These are phyloP conservation scores for Harrya chromipes DNA, from an alignment of 768 basidiomycete species.

Conservation along the genomic window DNA sequence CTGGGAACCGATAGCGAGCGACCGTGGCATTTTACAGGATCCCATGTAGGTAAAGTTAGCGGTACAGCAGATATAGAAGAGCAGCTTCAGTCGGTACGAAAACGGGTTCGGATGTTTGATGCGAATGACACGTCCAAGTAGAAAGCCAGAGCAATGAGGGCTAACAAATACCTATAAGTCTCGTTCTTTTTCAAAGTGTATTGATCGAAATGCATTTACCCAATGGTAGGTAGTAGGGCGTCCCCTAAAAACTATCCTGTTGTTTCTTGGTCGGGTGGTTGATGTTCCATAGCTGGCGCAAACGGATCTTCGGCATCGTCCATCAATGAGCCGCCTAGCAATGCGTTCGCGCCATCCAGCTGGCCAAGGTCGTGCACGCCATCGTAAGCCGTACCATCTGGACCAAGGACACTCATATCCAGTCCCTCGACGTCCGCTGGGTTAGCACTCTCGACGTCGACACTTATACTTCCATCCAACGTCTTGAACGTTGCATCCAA, in stretches of 20 bases:
- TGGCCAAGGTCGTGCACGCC: slow-evolving; percentile 52
- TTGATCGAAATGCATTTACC: slow-evolving; percentile 9
- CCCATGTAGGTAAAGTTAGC: not conserved
- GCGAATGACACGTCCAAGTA: not conserved
- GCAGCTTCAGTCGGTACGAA: not conserved
- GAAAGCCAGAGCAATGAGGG: not conserved
- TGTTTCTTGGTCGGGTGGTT: slow-evolving; percentile 10
- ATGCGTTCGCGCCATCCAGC: slow-evolving; percentile 47
- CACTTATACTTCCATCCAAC: slow-evolving; percentile 45
- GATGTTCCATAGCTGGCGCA: slow-evolving; percentile 27
- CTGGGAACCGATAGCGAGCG: not conserved
- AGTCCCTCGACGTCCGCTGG: slow-evolving; percentile 45
- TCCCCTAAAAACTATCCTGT: slow-evolving; percentile 9
- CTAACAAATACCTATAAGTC: slow-evolving; percentile 5
- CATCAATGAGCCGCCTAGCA: slow-evolving; percentile 62
- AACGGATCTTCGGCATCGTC: slow-evolving; percentile 63
- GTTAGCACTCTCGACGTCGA: slow-evolving; percentile 33
- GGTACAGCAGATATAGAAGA: not conserved
- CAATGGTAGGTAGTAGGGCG: not conserved
- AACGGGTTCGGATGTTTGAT: not conserved
- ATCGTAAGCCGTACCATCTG: slow-evolving; percentile 62
- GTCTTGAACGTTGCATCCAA: slow-evolving; percentile 58
- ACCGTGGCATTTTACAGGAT: not conserved
- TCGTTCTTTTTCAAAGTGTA: not conserved
- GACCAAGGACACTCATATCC: slow-evolving; percentile 62